Percentiles rank a stretch among this genome's conserved stretches.
Conservation (phyloP, 2,329 filamentous ascomycete genomes). For the Coleophoma crateriformis region DNA sequence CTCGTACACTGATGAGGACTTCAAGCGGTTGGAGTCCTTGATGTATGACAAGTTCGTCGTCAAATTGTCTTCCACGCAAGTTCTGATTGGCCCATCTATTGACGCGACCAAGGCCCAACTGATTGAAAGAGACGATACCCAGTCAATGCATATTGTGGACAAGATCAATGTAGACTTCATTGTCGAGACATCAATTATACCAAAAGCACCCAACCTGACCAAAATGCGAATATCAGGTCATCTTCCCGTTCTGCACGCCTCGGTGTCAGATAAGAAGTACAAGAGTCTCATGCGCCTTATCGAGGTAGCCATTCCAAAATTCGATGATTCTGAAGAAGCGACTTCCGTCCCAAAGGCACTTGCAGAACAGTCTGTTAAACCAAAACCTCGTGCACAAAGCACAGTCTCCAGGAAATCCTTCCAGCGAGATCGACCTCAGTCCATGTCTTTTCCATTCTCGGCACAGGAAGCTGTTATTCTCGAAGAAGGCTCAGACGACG, state of each 20-base stretch:
- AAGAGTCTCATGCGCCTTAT: constrained; percentile 95
- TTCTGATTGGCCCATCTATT: constrained; percentile 90
- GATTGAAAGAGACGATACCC: constrained; percentile 57
- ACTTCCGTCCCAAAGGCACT: constrained; percentile 2
- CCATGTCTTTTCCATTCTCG: constrained; percentile 70
- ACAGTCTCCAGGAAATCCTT: constrained; percentile 30
- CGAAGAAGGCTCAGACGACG: constrained; percentile 38
- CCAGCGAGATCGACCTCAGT: constrained; percentile 50
- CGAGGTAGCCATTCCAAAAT: constrained; percentile 87
- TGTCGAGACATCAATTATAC: constrained; percentile 94
- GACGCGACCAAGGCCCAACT: constrained; percentile 84
- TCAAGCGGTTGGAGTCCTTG: constrained; percentile 77
- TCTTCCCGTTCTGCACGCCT: constrained; percentile 85
- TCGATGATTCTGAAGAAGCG: constrained; percentile 46
- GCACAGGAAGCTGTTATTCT: constrained; percentile 72
- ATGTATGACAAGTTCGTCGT: constrained; percentile 98
- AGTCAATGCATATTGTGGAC: constrained; percentile 84
- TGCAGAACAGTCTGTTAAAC: neutral
- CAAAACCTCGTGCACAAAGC: constrained; percentile 17
- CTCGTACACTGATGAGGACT: constrained; percentile 83
- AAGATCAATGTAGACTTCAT: constrained; percentile 96
- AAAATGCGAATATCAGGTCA: constrained; percentile 89
- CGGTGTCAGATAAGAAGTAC: constrained; percentile 92
- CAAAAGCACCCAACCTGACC: constrained; percentile 87
- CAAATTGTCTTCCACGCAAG: constrained; percentile 89